Conservation (phyloP, 2,329 filamentous ascomycete genomes). For the Simplicillium aogashimaense region DNA sequence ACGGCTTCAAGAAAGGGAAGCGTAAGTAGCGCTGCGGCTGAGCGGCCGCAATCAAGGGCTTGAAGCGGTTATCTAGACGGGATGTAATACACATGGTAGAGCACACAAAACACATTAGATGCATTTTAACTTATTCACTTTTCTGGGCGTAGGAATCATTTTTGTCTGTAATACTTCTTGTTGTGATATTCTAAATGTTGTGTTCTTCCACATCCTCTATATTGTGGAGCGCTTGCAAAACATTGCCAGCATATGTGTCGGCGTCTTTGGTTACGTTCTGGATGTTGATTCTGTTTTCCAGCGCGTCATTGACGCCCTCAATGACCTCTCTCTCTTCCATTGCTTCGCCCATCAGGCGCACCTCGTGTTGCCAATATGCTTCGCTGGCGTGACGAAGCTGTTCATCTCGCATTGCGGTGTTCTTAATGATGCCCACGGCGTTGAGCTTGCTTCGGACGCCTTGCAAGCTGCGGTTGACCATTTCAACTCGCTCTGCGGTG, state of each 20-base stretch:
- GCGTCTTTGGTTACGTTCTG: constrained; percentile 51
- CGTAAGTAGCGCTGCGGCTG: constrained; percentile 36
- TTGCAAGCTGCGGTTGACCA: constrained; percentile 44
- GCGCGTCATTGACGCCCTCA: constrained; percentile 57
- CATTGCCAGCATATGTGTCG: constrained; percentile 45
- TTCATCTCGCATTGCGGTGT: constrained; percentile 67
- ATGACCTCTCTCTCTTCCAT: constrained; percentile 73
- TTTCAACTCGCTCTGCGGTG: constrained; percentile 57
- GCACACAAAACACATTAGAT: background rate
- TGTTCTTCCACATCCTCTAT: too few relatives aligned
- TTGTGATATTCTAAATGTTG: background rate
- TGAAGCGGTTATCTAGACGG: background rate
- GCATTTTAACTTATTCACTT: constrained; percentile 1
- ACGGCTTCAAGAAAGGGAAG: constrained; percentile 41
- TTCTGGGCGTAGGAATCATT: background rate
- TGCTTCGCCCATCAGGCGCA: constrained; percentile 57
- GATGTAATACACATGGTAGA: background rate
- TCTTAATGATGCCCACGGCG: constrained; percentile 66
- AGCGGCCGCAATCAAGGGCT: constrained; percentile 15
- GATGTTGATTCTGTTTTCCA: constrained; percentile 56
- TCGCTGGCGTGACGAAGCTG: constrained; percentile 55
- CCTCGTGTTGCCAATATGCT: constrained; percentile 76
- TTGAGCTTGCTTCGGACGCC: constrained; percentile 56
- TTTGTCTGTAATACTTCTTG: background rate
- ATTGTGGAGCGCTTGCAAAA: constrained; percentile 15